phyloP scores from a whole-genome alignment of 805 yeast species.

The Yarrowia osloensis region DNA sequence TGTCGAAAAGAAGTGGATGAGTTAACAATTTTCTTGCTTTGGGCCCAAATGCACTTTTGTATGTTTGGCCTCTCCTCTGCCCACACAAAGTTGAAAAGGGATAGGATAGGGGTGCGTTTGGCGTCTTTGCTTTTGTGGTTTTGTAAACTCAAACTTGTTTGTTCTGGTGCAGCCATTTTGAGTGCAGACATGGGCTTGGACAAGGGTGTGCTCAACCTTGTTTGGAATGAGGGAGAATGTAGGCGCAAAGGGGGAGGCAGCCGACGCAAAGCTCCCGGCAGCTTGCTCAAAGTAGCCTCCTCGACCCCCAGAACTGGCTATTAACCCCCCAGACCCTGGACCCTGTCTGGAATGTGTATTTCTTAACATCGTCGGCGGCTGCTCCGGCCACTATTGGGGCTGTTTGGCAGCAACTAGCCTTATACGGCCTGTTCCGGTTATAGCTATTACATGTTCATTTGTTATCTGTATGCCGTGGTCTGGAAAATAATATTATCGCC shows the following conservation, averaged over 20 bases:
- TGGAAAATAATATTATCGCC: neutral
- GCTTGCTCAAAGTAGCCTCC: neutral
- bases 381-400: neutral
- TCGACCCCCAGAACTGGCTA: neutral
- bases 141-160: slow-evolving; percentile 12
- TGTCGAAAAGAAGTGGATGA: slow-evolving; percentile 30
- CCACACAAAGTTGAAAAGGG: slow-evolving; percentile 29
- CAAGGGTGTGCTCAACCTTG: slow-evolving; percentile 13
- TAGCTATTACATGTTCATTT: neutral
- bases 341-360: slow-evolving; percentile 4
- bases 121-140: slow-evolving; percentile 11
- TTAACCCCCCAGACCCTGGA: neutral
- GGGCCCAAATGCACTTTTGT: slow-evolving; percentile 30
- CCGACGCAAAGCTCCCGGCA: neutral
- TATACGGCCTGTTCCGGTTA: neutral
- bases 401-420: no score
- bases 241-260: slow-evolving; percentile 28
- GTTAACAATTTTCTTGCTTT: slow-evolving; percentile 19
- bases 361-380: neutral
- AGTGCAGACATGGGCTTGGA: slow-evolving; percentile 24
- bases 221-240: slow-evolving; percentile 29
- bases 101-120: slow-evolving; percentile 28
- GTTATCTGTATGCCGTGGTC: neutral
- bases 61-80: slow-evolving; percentile 26
- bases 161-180: slow-evolving; percentile 12